Percentiles rank a stretch among this genome's conserved stretches.
phyloP scores from a whole-genome alignment of 331 rosid species.

The Acacia pycnantha region DNA sequence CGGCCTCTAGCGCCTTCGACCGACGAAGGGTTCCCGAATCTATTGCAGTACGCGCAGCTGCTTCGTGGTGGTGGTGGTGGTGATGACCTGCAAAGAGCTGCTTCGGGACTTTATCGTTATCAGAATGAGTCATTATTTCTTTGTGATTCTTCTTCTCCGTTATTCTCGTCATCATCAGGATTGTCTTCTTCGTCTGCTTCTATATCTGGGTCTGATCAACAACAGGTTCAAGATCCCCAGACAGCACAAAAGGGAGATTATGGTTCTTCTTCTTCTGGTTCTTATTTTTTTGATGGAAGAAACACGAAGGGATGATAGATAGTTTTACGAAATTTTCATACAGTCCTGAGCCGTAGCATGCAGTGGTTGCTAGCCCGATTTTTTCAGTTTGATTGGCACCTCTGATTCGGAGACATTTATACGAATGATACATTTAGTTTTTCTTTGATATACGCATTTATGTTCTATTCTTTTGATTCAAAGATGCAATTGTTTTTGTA shows the following conservation, averaged over 20 bases:
- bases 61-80: conserved; percentile 34
- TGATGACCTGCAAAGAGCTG: conserved; percentile 35
- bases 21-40: conserved; percentile 35
- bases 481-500: not conserved
- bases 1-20: not conserved
- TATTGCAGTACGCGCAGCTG: conserved; percentile 38
- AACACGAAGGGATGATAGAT: not conserved
- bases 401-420: not conserved
- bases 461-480: not conserved
- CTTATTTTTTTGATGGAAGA: not conserved
- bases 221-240: not conserved
- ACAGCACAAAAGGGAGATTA: not conserved
- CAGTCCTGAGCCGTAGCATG: no score
- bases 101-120: conserved; percentile 23
- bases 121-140: not conserved
- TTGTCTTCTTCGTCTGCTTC: conserved; percentile 1
- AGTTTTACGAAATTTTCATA: not conserved
- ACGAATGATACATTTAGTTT: not conserved
- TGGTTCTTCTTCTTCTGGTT: not conserved
- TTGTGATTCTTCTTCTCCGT: not conserved
- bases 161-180: conserved; percentile 7
- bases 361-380: not conserved
- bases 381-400: not conserved
- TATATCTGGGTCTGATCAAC: not conserved
- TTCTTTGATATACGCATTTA: not conserved